These are phyloP conservation scores for Ceriops zippeliana DNA, from an alignment of 345 rosid genomes.

Conservation along the genomic window DNA sequence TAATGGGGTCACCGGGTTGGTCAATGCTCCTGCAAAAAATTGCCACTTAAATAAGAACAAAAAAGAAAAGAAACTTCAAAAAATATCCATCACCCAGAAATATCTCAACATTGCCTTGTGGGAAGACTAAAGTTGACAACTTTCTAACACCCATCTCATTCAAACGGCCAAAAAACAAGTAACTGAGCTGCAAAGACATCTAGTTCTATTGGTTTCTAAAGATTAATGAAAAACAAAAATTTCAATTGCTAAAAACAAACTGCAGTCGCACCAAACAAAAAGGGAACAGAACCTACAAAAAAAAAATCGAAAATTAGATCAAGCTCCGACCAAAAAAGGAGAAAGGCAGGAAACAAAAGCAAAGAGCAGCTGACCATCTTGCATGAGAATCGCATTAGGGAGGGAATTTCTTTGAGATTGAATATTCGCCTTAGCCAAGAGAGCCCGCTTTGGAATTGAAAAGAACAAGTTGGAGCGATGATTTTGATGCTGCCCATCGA, in stretches of 20 bases:
- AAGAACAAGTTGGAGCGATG: slow-evolving; percentile 26
- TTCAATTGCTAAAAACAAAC: too few relatives aligned
- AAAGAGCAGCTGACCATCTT: slow-evolving; percentile 20
- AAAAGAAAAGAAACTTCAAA: neutral
- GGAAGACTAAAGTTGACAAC: slow-evolving; percentile 2
- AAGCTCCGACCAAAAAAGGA: slow-evolving; percentile 4
- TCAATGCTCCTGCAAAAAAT: slow-evolving; percentile 50
- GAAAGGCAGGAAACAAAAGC: neutral
- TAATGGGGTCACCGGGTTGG: slow-evolving; percentile 36
- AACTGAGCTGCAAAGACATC: neutral
- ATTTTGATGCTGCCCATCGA: slow-evolving; percentile 20
- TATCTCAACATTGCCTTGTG: neutral
- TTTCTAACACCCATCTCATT: neutral
- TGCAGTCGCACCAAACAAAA: too few relatives aligned
- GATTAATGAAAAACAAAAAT: too few relatives aligned
- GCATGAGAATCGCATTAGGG: slow-evolving; percentile 42
- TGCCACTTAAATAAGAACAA: slow-evolving; percentile 5
- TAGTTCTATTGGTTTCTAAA: too few relatives aligned
- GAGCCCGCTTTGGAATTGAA: slow-evolving; percentile 23
- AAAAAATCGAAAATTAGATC: slow-evolving; percentile 31
- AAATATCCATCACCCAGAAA: neutral
- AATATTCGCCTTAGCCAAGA: slow-evolving; percentile 39
- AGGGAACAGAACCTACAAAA: too few relatives aligned
- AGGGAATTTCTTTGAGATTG: slow-evolving; percentile 34
- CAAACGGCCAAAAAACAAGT: too few relatives aligned